phyloP scores from a whole-genome alignment of 2,329 filamentous ascomycete genomes.

The Aspergillus nomiae region DNA sequence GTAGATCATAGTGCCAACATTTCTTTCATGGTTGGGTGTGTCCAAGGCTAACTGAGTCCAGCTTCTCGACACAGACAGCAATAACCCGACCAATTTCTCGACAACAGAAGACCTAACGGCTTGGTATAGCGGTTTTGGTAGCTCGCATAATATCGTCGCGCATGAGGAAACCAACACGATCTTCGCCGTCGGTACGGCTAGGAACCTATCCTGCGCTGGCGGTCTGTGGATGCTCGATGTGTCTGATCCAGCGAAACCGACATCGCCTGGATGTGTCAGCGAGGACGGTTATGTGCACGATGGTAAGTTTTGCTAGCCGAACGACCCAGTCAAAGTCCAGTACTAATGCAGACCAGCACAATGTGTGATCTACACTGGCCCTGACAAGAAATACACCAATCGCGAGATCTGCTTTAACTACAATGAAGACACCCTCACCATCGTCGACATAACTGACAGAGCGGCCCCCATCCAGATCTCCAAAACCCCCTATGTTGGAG shows the following conservation, averaged over 20 bases:
- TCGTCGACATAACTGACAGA: constrained; percentile 21
- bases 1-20: not conserved
- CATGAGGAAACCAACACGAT: constrained; percentile 21
- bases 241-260: constrained; percentile 18
- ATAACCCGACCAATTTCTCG: constrained; percentile 14
- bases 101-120: constrained; percentile 14
- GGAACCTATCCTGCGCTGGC: constrained; percentile 18
- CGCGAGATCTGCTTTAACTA: constrained; percentile 25
- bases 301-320: constrained; percentile 1
- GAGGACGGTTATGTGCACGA: constrained; percentile 24
- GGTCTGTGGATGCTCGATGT: constrained; percentile 25
- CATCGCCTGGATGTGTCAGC: constrained; percentile 19
- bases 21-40: no score
- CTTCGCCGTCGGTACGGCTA: constrained; percentile 18
- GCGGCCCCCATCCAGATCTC: constrained; percentile 18
- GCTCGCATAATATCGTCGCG: constrained; percentile 23
- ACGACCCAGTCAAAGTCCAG: no score
- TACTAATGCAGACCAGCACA: constrained; percentile 14
- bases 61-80: constrained; percentile 4
- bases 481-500: constrained; percentile 21
- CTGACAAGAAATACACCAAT: constrained; percentile 16
- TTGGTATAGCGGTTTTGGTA: constrained; percentile 21
- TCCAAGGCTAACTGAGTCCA: not conserved
- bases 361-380: constrained; percentile 22
- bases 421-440: constrained; percentile 22